These are phyloP conservation scores for Cryphonectria nitschkei DNA, from an alignment of 2,329 filamentous ascomycete genomes.

Conservation along the genomic window DNA sequence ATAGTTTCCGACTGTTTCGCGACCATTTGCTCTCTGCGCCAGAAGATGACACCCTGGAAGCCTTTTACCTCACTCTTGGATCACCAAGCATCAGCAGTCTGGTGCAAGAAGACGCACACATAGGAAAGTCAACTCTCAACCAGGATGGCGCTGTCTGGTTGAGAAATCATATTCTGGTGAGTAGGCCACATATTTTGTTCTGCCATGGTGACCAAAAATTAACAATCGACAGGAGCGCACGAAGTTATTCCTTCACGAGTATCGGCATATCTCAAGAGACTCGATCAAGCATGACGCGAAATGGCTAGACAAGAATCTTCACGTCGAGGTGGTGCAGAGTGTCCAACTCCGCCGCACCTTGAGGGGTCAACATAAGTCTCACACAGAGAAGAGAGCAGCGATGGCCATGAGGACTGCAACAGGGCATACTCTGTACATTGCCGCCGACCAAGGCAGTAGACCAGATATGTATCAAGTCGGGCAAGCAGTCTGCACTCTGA, in stretches of 20 bases:
- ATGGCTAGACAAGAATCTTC: conserved; percentile 87
- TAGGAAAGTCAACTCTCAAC: conserved; percentile 68
- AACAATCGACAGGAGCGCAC: conserved; percentile 64
- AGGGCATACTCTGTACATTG: conserved; percentile 75
- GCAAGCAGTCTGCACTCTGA: conserved; percentile 78
- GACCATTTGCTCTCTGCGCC: conserved; percentile 82
- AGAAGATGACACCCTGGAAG: conserved; percentile 84
- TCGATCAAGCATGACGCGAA: conserved; percentile 83
- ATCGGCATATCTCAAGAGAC: conserved; percentile 70
- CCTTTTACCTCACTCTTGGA: conserved; percentile 82
- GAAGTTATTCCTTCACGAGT: conserved; percentile 85
- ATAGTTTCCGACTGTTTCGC: conserved; percentile 87
- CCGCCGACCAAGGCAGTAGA: conserved; percentile 56
- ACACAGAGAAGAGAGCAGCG: conserved; percentile 76
- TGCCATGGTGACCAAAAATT: background rate
- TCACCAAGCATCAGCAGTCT: conserved; percentile 75
- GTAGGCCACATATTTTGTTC: background rate
- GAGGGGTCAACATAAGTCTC: conserved; percentile 68
- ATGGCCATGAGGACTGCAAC: conserved; percentile 60
- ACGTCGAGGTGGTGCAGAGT: conserved; percentile 75
- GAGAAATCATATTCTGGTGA: conserved; percentile 71
- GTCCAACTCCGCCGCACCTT: conserved; percentile 80
- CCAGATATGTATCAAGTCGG: conserved; percentile 92
- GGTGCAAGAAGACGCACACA: conserved; percentile 76
- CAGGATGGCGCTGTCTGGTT: conserved; percentile 71